Percentiles rank a stretch among this genome's conserved stretches.
Evolutionary conservation across 1,139 yeast genomes (phyloP).

Genomic region (Sugiyamaella castrensis): DNA sequence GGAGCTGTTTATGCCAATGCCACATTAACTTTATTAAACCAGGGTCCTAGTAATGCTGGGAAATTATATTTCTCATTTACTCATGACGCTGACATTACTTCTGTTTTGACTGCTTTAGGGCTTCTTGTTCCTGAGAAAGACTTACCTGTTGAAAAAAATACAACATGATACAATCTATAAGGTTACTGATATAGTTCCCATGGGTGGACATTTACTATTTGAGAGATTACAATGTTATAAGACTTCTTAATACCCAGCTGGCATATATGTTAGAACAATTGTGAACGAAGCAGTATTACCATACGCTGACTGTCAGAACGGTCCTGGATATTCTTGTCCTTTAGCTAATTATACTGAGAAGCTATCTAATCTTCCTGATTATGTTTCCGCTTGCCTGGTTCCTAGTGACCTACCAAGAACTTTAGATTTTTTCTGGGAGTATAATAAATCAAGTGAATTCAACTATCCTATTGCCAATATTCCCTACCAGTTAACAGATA

Average conservation of each 20-base stretch:
- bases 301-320: conserved; percentile 48
- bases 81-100: conserved; percentile 51
- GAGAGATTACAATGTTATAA: conserved; percentile 49
- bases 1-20: conserved; percentile 55
- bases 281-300: conserved; percentile 63
- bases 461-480: conserved; percentile 23
- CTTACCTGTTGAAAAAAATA: conserved; percentile 43
- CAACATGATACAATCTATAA: conserved; percentile 48
- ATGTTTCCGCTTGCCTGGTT: conserved; percentile 26
- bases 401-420: conserved; percentile 29
- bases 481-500: conserved; percentile 23
- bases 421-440: conserved; percentile 36
- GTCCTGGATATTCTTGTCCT: conserved; percentile 62
- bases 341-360: conserved; percentile 40
- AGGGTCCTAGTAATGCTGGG: conserved; percentile 39
- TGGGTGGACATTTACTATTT: conserved; percentile 53
- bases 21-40: conserved; percentile 42
- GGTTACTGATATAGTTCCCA: conserved; percentile 49
- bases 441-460: conserved; percentile 28
- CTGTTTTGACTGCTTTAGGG: conserved; percentile 52
- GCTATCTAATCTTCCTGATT: conserved; percentile 23
- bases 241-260: conserved; percentile 18
- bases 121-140: conserved; percentile 46
- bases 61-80: conserved; percentile 48
- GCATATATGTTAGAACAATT: conserved; percentile 49